These are phyloP conservation scores for Sporothrix globosa DNA, from an alignment of 2,329 filamentous ascomycete genomes.

Conservation along the genomic window DNA sequence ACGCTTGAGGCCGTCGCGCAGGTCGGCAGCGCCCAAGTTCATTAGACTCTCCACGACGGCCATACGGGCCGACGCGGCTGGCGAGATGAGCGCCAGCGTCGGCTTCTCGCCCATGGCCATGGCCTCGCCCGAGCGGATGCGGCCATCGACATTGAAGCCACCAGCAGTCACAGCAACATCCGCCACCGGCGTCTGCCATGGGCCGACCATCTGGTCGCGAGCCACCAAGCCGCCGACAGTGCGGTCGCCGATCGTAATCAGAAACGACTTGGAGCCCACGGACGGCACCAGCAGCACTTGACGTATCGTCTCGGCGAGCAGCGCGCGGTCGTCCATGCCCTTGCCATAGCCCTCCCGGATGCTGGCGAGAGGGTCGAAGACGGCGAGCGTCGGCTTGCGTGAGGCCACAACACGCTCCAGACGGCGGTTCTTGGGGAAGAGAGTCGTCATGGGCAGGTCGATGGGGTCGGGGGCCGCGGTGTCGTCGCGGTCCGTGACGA, in stretches of 20 bases:
- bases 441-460: constrained; percentile 82
- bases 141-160: constrained; percentile 67
- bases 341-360: constrained; percentile 67
- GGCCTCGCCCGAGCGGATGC: constrained; percentile 82
- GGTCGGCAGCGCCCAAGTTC: constrained; percentile 81
- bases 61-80: constrained; percentile 91
- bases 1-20: constrained; percentile 66
- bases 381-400: constrained; percentile 66
- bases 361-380: constrained; percentile 70
- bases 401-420: constrained; percentile 75
- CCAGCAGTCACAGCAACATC: constrained; percentile 93
- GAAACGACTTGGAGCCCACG: constrained; percentile 94
- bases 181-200: constrained; percentile 92
- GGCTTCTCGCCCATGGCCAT: constrained; percentile 98
- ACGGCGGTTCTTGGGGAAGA: constrained; percentile 87
- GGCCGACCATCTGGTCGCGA: constrained; percentile 93
- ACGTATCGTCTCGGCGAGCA: constrained; percentile 69
- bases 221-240: constrained; percentile 87
- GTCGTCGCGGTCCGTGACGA: constrained; percentile 81
- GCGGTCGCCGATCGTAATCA: constrained; percentile 95
- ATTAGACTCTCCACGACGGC: constrained; percentile 90
- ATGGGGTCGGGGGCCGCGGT: constrained; percentile 74
- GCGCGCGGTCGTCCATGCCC: constrained; percentile 55
- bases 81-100: constrained; percentile 83
- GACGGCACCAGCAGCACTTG: constrained; percentile 82